phyloP scores from a whole-genome alignment of 139 green algal genomes.

The Chlamydomonas schloesseri region DNA sequence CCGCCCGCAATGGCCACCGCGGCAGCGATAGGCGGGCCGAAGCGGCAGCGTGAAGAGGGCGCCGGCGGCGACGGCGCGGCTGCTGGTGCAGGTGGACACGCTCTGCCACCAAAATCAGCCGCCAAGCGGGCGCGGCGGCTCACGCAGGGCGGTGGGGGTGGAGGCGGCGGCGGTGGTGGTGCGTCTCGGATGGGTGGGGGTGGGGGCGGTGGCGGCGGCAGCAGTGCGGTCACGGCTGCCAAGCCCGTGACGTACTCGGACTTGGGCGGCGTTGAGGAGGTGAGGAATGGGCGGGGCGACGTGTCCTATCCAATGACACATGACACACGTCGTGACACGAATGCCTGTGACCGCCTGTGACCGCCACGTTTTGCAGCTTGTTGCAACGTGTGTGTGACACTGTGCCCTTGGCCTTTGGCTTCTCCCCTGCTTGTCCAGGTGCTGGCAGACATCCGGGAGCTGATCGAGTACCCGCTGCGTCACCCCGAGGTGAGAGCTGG shows the following conservation, averaged over 20 bases:
- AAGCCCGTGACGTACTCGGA: slow-evolving; percentile 78
- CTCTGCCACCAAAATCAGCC: not conserved
- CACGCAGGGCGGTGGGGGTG: not conserved
- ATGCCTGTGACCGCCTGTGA: too few relatives aligned
- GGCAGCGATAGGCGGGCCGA: not conserved
- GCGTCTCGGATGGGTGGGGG: not conserved
- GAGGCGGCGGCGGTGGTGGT: not conserved
- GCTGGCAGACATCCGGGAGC: slow-evolving; percentile 84
- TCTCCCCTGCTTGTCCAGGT: slow-evolving; percentile 51
- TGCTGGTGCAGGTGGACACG: not conserved
- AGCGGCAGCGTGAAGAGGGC: too few relatives aligned
- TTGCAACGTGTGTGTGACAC: too few relatives aligned
- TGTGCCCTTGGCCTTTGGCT: too few relatives aligned
- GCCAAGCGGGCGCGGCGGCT: slow-evolving; percentile 20
- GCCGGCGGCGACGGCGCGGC: too few relatives aligned
- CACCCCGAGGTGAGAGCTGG: slow-evolving; percentile 84
- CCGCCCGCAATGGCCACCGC: not conserved
- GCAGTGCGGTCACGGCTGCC: slow-evolving; percentile 41
- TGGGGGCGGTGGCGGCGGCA: not conserved
- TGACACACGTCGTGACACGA: too few relatives aligned
- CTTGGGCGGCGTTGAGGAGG: slow-evolving; percentile 86
- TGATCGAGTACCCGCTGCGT: slow-evolving; percentile 91
- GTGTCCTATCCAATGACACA: too few relatives aligned
- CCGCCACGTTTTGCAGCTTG: too few relatives aligned
- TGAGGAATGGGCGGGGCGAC: too few relatives aligned